Conservation (phyloP, 371 early-diverging fungal genomes). For the Apophysomyces ossiformis region DNA sequence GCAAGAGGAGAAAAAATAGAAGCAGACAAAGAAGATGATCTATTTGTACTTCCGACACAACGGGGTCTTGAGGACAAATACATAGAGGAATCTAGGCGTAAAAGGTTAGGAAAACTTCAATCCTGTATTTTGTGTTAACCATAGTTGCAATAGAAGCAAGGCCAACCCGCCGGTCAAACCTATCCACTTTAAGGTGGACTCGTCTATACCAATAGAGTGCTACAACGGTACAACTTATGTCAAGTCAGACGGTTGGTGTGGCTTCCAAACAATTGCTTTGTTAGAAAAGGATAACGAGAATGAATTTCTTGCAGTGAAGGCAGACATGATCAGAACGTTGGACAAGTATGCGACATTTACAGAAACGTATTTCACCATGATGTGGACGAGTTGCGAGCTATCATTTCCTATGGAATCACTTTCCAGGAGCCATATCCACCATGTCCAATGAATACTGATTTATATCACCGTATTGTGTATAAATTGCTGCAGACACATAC, state of each 20-base stretch:
- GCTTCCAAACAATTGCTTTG: constrained; percentile 13
- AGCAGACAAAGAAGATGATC: neutral
- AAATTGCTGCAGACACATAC: neutral
- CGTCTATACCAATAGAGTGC: neutral
- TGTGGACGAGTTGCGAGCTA: neutral
- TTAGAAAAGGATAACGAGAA: constrained; percentile 13
- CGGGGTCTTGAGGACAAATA: constrained; percentile 2
- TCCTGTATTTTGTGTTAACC: too few species aligned
- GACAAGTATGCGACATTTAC: neutral
- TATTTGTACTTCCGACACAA: neutral
- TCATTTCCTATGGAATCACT: neutral
- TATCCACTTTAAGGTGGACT: constrained; percentile 1
- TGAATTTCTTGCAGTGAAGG: neutral
- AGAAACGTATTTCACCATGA: neutral
- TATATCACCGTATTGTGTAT: neutral
- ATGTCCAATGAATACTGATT: constrained; percentile 3
- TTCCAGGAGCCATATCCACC: neutral
- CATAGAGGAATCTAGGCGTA: neutral
- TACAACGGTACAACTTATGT: neutral
- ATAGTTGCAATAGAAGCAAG: neutral
- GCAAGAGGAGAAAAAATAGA: too few species aligned
- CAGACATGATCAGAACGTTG: neutral
- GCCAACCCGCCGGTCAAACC: neutral
- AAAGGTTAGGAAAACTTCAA: neutral
- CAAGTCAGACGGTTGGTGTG: constrained; percentile 1